Base-by-base conservation (phyloP, 2,329 filamentous ascomycete genomes). In the Zarea fungicola region DNA sequence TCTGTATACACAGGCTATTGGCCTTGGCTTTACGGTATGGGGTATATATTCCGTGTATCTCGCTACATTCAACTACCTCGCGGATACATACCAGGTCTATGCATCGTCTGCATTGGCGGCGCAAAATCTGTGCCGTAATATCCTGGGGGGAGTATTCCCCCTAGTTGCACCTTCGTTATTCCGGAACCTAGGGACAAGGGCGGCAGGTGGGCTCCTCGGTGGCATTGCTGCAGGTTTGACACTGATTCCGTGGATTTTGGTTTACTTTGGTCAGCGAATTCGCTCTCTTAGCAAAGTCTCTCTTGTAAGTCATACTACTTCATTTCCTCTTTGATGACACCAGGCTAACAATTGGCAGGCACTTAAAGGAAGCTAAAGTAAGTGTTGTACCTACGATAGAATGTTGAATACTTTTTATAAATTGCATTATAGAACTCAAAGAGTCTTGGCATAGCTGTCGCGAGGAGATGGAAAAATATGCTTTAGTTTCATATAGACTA, bases 31-130 rank as follows among this genome's bases (percentile, higher is more conserved):
- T 51, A 84, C 89, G 0, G 92, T 87, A 0, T 87, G 92, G 73
- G 85, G 91, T 25, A 95, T 96, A 55, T 92, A 89, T 65, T 84
- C 81, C 34, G 82, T 96, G 31, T 95, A 95, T 61, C 76, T 96
- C 1, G 85, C 90, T 3, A 87, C 89, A 0, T 96, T 96, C 70
- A 96, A 96, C 62, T 96, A 95, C 58, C 75, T 96, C 2, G 89
- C 90, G 19, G 91, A 96, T 62, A 84, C 84, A 1, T 96, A 96
- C 65, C 85, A 90, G 61, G 75, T 79, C 3, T 96, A 92, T 59
- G 89, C 91, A 0, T 89, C 84, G 34, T 93, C 87, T 1, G 90
- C 91, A 0, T 72, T 96, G 7, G 91, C 91, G 0, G 89, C 89
- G 1, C 89, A 96, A 69, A 86, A 81, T 13, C 95, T 88, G 62